Evolutionary conservation across 106 monocot species (phyloP).

Genomic region (Allium fistulosum): DNA sequence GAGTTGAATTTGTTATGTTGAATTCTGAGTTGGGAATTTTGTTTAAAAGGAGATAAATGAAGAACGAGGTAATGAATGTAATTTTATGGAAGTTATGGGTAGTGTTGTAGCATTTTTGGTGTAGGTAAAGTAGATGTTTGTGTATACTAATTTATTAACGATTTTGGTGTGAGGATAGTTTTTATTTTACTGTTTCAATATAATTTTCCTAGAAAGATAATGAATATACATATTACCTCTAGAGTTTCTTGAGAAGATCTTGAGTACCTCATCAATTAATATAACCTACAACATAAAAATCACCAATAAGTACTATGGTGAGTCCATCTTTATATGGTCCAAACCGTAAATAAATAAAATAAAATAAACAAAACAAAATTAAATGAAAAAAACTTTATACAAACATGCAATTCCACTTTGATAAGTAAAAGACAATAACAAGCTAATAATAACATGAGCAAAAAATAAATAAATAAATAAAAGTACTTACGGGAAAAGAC

Average conservation of each 20-base stretch:
- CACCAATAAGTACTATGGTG: not conserved
- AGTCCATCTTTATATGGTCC: not conserved
- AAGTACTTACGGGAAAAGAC: slow-evolving; percentile 85
- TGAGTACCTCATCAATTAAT: slow-evolving; percentile 89
- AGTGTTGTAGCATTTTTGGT: not conserved
- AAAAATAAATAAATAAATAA: slow-evolving; percentile 3
- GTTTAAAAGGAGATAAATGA: not conserved
- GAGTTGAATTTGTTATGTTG: not conserved
- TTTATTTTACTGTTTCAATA: not conserved
- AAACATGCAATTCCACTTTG: not conserved
- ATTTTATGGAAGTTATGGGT: not conserved
- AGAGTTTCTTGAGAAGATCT: slow-evolving; percentile 82
- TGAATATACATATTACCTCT: slow-evolving; percentile 36
- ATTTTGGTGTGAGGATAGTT: not conserved
- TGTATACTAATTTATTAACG: not conserved
- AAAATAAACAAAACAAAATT: not conserved
- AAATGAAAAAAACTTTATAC: not conserved
- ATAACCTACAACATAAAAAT: slow-evolving; percentile 49
- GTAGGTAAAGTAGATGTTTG: not conserved
- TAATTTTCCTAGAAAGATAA: not conserved
- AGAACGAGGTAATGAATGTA: not conserved
- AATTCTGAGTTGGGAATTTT: not conserved
- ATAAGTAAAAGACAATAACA: not conserved
- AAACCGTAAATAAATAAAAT: not conserved
- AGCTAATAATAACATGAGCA: not conserved